Percentiles rank a stretch among this genome's conserved stretches.
These are phyloP conservation scores for Raphanus sativus DNA, from an alignment of 345 rosid genomes.

Conservation along the genomic window DNA sequence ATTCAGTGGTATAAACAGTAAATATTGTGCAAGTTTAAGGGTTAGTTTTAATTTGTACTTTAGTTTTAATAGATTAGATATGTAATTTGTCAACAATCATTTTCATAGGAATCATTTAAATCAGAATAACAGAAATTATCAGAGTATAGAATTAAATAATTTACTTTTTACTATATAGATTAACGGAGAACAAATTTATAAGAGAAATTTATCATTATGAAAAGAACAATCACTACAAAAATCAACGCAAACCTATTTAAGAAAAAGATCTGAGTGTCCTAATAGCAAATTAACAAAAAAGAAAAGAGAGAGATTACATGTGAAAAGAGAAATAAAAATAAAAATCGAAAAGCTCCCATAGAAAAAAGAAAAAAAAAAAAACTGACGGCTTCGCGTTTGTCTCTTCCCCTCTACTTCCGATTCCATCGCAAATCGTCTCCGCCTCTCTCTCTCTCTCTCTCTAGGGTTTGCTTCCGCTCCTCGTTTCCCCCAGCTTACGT, in stretches of 20 bases:
- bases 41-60: too few species aligned
- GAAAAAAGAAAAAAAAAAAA: background rate
- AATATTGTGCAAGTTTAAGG: too few species aligned
- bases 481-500: background rate
- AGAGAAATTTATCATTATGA: background rate
- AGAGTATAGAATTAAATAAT: too few species aligned
- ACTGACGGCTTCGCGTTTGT: conserved; percentile 35
- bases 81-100: background rate
- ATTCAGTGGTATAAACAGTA: too few species aligned
- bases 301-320: background rate
- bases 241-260: background rate
- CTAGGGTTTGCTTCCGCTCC: conserved; percentile 23
- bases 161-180: background rate
- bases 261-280: conserved; percentile 14
- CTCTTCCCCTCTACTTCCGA: conserved; percentile 3
- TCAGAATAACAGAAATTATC: too few species aligned
- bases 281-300: background rate
- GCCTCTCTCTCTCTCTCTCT: conserved; percentile 10
- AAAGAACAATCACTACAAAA: background rate
- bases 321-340: background rate
- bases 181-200: background rate
- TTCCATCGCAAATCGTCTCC: conserved; percentile 28
- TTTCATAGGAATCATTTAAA: background rate
- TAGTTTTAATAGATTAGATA: too few species aligned
- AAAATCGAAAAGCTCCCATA: conserved; percentile 22